Evolutionary conservation across 768 basidiomycete species (phyloP), one percentile per base, ranked within the genome.

Genomic region (Lactarius tabidus): DNA sequence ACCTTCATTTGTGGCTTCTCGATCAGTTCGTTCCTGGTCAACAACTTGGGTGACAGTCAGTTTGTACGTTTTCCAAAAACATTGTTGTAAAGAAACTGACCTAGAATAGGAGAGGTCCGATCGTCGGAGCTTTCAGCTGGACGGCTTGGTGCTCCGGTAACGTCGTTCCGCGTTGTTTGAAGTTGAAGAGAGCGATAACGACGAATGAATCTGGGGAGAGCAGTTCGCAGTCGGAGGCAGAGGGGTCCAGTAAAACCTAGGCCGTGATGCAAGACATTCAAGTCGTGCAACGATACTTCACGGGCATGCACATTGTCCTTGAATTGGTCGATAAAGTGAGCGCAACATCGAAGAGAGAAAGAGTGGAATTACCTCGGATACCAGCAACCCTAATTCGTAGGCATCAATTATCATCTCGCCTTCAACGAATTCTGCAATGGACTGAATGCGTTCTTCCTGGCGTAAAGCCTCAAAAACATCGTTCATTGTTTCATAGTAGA

Each of bases 401-500:
- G 88, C 88, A 59, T 90, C 85, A 2, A 93, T 72, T 39, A 85
- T 75, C 29, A 93, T 77, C 74, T 92, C 90, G 60, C 81, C 83
- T 53, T 86, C 83, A 26, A 77, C 71, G 54, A 85, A 73, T 36
- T 82, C 79, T 35, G 80, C 76, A 8, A 84, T 68, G 18, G 76
- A 74, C 55, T 78, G 75, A 35, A 90, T 71, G 61, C 77, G 72
- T 56, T 84, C 81, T 62, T 91, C 88, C 70, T 83, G 80, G 35
- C 89, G 87, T 51, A 93, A 76, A 62, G 86, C 87, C 62, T 87
- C 87, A 70, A 92, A 91, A 23, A 91, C 83, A 63, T 75, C 79
- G 51, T 81, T 83, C 54, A 93, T 72, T 33, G 90, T 85, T 72
- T 91, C 90, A 70, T 91, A 92, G 74, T 90, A 93, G 8, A 92